phyloP scores from a whole-genome alignment of 805 yeast genomes.

The Pichia insulana region DNA sequence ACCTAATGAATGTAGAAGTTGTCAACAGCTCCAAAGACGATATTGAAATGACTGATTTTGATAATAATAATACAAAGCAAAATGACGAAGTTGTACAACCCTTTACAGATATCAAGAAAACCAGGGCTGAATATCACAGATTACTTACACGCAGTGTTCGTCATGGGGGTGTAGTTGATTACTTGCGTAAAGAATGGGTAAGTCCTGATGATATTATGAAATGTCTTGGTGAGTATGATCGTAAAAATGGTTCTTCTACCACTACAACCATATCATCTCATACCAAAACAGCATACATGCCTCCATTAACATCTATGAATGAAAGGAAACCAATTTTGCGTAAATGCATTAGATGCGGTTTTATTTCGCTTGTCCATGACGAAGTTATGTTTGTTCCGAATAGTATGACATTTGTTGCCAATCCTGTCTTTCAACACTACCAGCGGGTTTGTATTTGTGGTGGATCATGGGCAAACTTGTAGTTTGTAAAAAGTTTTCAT shows the following conservation, averaged over 20 bases:
- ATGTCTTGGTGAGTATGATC: not conserved
- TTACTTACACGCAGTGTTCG: constrained; percentile 17
- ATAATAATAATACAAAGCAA: not conserved
- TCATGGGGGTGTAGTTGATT: constrained; percentile 26
- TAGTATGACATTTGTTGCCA: constrained; percentile 19
- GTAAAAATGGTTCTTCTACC: not conserved
- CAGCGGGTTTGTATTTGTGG: constrained; percentile 76
- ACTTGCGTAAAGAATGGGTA: constrained; percentile 25
- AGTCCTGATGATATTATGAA: constrained; percentile 20
- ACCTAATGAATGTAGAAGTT: not conserved
- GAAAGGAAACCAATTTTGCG: constrained; percentile 18
- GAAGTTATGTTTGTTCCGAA: constrained; percentile 27
- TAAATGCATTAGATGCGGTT: constrained; percentile 29
- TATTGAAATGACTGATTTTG: not conserved
- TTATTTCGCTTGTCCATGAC: constrained; percentile 30
- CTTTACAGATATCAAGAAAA: constrained; percentile 4
- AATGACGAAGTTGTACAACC: not conserved
- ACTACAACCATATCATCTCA: not conserved
- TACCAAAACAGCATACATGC: not conserved
- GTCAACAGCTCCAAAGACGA: not conserved
- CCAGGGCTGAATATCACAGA: constrained; percentile 12
- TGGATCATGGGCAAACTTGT: constrained; percentile 55
- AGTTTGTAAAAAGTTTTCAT: not conserved
- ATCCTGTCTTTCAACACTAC: constrained; percentile 28
- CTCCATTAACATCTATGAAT: not conserved